A percentile compares a stretch with the other conserved stretches of the same genome.
These are phyloP conservation scores for Pelargonium nanum DNA, from an alignment of 345 rosid species.

Conservation along the genomic window DNA sequence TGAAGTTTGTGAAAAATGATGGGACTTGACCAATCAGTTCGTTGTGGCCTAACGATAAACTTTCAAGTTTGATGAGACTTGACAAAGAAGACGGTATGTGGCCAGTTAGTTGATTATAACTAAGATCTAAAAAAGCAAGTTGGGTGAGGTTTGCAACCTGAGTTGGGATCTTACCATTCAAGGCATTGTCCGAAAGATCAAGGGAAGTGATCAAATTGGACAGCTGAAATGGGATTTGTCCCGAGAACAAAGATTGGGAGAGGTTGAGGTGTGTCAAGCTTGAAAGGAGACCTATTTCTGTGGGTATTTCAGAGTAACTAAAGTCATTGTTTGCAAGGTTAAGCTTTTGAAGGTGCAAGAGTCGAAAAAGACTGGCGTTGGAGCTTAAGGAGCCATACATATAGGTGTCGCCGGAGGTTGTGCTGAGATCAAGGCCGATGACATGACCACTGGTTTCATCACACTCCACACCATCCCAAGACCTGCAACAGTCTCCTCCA, in stretches of 20 bases:
- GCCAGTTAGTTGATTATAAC: slow-evolving; percentile 6
- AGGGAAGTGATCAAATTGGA: slow-evolving; percentile 2
- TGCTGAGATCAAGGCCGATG: slow-evolving; percentile 6
- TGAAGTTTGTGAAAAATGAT: slow-evolving; percentile 3
- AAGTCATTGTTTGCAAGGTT: slow-evolving; percentile 11
- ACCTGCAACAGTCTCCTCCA: not conserved
- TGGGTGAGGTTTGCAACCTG: not conserved
- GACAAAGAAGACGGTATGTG: not conserved
- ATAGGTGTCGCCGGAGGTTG: too few relatives aligned
- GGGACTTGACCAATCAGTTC: too few relatives aligned
- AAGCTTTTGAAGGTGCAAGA: slow-evolving; percentile 13
- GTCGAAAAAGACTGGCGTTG: slow-evolving; percentile 9
- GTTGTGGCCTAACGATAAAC: not conserved
- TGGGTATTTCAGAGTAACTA: slow-evolving; percentile 10
- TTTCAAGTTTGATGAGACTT: not conserved
- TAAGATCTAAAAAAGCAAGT: slow-evolving; percentile 5
- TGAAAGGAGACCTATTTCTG: slow-evolving; percentile 1
- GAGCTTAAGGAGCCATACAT: slow-evolving; percentile 16
- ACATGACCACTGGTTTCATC: not conserved
- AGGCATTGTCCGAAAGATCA: not conserved
- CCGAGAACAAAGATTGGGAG: not conserved
- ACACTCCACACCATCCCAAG: slow-evolving; percentile 15
- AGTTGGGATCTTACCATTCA: not conserved
- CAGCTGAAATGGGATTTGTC: slow-evolving; percentile 11
- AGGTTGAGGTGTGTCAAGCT: slow-evolving; percentile 10